Conservation (phyloP, 805 yeast genomes). For the Nakazawaea ernobii region DNA sequence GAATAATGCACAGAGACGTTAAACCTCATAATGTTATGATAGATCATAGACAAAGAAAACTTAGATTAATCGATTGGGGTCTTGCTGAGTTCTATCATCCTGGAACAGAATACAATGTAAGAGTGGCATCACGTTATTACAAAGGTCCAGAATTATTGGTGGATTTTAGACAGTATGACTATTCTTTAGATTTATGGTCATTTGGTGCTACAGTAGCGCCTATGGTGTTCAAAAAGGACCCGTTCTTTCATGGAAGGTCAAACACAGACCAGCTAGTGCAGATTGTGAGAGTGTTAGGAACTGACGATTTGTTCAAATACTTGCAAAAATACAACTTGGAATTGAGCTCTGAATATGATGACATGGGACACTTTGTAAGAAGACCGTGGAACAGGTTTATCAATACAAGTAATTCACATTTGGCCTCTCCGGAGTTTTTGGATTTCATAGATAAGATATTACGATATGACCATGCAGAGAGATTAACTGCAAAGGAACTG, state of each 20-base stretch:
- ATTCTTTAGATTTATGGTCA: slow-evolving; percentile 90
- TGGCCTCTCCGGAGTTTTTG: slow-evolving; percentile 49
- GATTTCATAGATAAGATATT: slow-evolving; percentile 71
- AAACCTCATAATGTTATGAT: slow-evolving; percentile 96
- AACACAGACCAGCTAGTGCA: slow-evolving; percentile 89
- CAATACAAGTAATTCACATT: slow-evolving; percentile 44
- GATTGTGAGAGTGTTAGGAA: slow-evolving; percentile 82
- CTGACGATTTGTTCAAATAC: slow-evolving; percentile 69
- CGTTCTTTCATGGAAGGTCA: slow-evolving; percentile 87
- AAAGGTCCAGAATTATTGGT: slow-evolving; percentile 91
- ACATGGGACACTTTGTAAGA: slow-evolving; percentile 59
- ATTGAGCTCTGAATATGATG: slow-evolving; percentile 71
- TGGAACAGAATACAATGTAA: slow-evolving; percentile 82
- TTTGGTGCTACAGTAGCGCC: slow-evolving; percentile 92
- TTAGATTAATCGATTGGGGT: slow-evolving; percentile 93
- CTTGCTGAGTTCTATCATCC: slow-evolving; percentile 91
- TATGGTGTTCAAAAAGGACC: slow-evolving; percentile 84
- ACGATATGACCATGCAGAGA: slow-evolving; percentile 80
- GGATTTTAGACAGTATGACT: slow-evolving; percentile 83
- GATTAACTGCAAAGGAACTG: slow-evolving; percentile 86
- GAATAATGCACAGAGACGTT: slow-evolving; percentile 93
- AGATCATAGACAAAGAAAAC: slow-evolving; percentile 64
- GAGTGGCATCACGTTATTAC: slow-evolving; percentile 90
- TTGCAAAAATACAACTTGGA: slow-evolving; percentile 64
- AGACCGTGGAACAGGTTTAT: slow-evolving; percentile 64